Conservation (phyloP, 306 rosid species). For the Fragaria vesca region DNA sequence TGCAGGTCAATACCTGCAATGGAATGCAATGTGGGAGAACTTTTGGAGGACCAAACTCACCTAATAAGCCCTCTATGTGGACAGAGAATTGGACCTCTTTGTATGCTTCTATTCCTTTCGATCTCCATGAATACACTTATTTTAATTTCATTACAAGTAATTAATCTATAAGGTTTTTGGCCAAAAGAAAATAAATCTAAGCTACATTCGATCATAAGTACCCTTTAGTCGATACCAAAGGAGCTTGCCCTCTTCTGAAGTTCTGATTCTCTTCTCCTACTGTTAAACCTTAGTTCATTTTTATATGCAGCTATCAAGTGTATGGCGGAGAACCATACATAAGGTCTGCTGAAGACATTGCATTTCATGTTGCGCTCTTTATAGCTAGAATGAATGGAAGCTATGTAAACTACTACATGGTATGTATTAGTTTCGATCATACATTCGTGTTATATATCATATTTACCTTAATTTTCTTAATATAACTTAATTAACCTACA, state of each 20-base stretch:
- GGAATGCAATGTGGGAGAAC: constrained; percentile 79
- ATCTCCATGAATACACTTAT: neutral
- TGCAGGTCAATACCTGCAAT: constrained; percentile 71
- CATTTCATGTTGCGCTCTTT: constrained; percentile 78
- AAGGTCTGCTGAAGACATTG: constrained; percentile 78
- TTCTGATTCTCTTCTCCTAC: neutral
- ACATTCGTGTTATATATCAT: neutral
- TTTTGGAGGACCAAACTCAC: constrained; percentile 69
- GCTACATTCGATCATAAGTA: too few species aligned
- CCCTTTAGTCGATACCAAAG: neutral
- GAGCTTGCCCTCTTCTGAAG: neutral
- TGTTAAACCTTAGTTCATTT: neutral
- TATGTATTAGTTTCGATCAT: constrained; percentile 27
- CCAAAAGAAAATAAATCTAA: too few species aligned
- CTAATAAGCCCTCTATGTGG: constrained; percentile 67
- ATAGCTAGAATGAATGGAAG: constrained; percentile 78
- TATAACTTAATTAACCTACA: neutral
- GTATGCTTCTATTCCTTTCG: constrained; percentile 29
- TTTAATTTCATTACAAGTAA: too few species aligned
- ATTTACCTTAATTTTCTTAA: neutral
- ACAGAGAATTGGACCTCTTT: constrained; percentile 83
- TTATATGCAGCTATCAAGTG: constrained; percentile 53
- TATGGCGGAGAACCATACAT: constrained; percentile 63
- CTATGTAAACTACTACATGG: constrained; percentile 87
- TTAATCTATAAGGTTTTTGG: too few species aligned